phyloP scores from a whole-genome alignment of 208 protist genomes.

The Trypanosoma scelopori region DNA sequence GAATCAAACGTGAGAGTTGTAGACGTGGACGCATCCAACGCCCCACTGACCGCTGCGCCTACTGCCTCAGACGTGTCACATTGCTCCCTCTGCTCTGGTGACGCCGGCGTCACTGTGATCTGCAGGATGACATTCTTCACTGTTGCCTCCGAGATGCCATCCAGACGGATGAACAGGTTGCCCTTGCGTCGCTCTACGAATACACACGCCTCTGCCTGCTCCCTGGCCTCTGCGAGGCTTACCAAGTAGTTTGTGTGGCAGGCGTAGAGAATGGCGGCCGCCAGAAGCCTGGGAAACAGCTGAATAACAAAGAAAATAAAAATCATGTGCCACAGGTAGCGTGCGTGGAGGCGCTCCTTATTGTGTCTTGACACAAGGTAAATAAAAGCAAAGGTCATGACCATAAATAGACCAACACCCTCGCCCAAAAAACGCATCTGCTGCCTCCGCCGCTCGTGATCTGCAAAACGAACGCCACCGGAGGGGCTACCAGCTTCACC shows the following conservation, averaged over 20 bases:
- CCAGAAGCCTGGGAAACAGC: constrained; percentile 69
- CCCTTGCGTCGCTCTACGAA: constrained; percentile 34
- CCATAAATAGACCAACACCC: constrained; percentile 59
- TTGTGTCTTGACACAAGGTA: constrained; percentile 60
- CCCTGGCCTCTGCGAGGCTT: constrained; percentile 41
- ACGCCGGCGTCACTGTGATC: constrained; percentile 24
- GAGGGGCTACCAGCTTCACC: not conserved
- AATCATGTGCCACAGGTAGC: constrained; percentile 51
- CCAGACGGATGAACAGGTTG: constrained; percentile 34
- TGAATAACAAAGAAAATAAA: constrained; percentile 75
- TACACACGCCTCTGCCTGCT: constrained; percentile 50
- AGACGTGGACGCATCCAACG: constrained; percentile 5
- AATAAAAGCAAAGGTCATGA: constrained; percentile 61
- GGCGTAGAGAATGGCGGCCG: constrained; percentile 67
- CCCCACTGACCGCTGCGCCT: not conserved
- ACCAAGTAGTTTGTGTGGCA: constrained; percentile 55
- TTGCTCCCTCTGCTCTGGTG: not conserved
- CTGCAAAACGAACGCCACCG: constrained; percentile 43
- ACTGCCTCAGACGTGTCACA: not conserved
- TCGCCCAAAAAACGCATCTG: constrained; percentile 71
- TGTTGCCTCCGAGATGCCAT: constrained; percentile 42
- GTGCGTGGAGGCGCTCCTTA: constrained; percentile 45
- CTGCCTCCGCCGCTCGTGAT: constrained; percentile 49
- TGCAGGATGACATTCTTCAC: constrained; percentile 47
- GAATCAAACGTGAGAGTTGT: constrained; percentile 63